Evolutionary conservation across 1,284 basidiomycete genomes (phyloP), one percentile per base, ranked within the genome.

Genomic region (Ceratobasidium papillatum): DNA sequence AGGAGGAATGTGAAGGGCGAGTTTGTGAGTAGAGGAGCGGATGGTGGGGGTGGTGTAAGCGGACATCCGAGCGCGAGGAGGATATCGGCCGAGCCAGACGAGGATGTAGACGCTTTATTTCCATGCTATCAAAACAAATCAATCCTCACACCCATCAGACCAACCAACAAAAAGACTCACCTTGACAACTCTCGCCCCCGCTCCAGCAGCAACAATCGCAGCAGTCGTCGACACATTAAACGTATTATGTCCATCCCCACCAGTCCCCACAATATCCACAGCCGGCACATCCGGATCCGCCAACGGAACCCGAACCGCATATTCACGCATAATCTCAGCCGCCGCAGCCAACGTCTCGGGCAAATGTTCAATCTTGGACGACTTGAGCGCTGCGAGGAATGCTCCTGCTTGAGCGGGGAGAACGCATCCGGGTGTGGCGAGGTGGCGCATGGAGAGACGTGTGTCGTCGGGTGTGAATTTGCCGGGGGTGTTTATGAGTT

Each of bases 181-280:
- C 87, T 99, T 99, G 82, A 96, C 91, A 0, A 99, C 94, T 65
- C 95, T 87, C 0, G 94, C 93, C 17, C 97, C 97, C 0, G 96
- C 94, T 17, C 97, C 97, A 22, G 95, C 95, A 30, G 96, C 96
- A 22, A 99, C 94, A 76, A 99, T 89, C 2, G 90, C 96, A 1
- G 97, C 97, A 0, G 95, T 94, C 0, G 97, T 99, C 80, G 95
- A 97, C 56, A 99, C 96, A 81, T 99, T 99, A 87, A 97, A 99
- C 0, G 97, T 93, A 80, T 99, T 95, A 83, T 97, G 91, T 0
- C 96, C 96, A 83, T 99, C 97, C 12, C 97, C 97, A n/a, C 97
- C 97, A 0, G 91, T 93, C 17, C 93, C 88, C 68, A 91, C 91
- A 76, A 86, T 89, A 83, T 85, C 90, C 11, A 84, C 84, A 56